Percentiles rank a stretch among this genome's conserved stretches.
phyloP scores from a whole-genome alignment of 495 filamentous ascomycete species.

The Parathielavia appendiculata region DNA sequence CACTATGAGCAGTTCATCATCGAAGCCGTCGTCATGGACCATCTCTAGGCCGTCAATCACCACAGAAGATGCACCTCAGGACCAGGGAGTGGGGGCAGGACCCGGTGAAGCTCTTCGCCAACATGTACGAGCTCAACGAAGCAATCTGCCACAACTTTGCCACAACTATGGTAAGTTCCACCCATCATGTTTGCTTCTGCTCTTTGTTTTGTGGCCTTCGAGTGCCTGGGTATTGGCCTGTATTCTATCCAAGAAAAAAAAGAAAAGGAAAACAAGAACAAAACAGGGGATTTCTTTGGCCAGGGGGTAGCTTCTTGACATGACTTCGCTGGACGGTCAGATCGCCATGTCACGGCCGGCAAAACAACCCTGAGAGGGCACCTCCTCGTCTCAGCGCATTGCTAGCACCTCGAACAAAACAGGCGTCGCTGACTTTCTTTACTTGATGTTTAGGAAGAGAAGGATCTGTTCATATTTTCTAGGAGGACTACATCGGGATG shows the following conservation, averaged over 20 bases:
- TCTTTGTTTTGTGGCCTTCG: neutral
- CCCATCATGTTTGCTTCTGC: neutral
- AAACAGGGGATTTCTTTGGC: too few relatives aligned
- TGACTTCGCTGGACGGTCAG: too few relatives aligned
- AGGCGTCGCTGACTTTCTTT: neutral
- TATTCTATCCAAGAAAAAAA: too few relatives aligned
- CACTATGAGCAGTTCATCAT: conserved; percentile 9
- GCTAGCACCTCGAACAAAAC: neutral
- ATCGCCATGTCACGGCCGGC: too few relatives aligned
- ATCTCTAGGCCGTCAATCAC: neutral
- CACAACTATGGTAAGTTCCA: conserved; percentile 3
- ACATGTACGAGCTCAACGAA: conserved; percentile 15
- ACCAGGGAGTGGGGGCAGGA: neutral
- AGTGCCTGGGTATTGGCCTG: too few relatives aligned
- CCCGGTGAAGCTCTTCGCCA: conserved; percentile 5
- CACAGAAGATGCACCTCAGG: neutral
- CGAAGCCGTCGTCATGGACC: conserved; percentile 2
- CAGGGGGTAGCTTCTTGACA: too few relatives aligned
- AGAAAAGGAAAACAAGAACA: too few relatives aligned
- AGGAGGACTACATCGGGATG: too few relatives aligned
- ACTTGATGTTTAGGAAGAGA: conserved; percentile 1
- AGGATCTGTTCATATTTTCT: too few relatives aligned
- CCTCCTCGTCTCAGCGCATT: neutral
- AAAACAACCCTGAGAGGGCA: neutral
- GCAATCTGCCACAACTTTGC: conserved; percentile 12